Percentiles rank a stretch among this genome's conserved stretches.
Conservation (phyloP, 805 yeast genomes). For the Metschnikowia noctiluminum region DNA sequence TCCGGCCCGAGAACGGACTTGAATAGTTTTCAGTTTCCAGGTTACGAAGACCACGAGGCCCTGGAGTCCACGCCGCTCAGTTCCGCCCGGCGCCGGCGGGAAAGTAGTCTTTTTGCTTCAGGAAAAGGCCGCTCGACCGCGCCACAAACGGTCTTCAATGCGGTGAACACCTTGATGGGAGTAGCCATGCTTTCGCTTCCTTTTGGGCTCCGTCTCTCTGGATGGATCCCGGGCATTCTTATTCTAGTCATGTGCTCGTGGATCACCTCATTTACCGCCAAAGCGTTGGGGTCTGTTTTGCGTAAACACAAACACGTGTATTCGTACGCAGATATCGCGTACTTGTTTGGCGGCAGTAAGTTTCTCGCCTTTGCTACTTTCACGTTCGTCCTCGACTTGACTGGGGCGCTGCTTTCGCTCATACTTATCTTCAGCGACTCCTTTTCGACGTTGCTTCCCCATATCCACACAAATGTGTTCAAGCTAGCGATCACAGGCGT, state of each 20-base stretch:
- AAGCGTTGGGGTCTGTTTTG: slow-evolving; percentile 62
- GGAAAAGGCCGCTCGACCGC: slow-evolving; percentile 40
- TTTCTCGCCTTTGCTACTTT: slow-evolving; percentile 44
- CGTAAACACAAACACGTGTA: slow-evolving; percentile 76
- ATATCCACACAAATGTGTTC: slow-evolving; percentile 16
- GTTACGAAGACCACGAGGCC: slow-evolving; percentile 13
- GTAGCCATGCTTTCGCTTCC: slow-evolving; percentile 75
- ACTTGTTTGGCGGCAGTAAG: slow-evolving; percentile 68
- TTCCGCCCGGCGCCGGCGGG: slow-evolving; percentile 24
- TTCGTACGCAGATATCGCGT: slow-evolving; percentile 87
- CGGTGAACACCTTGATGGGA: slow-evolving; percentile 74
- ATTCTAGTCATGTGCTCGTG: slow-evolving; percentile 44
- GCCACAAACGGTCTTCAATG: slow-evolving; percentile 73
- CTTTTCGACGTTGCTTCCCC: slow-evolving; percentile 34
- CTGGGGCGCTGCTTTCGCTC: slow-evolving; percentile 60
- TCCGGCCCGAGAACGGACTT: slow-evolving; percentile 8
- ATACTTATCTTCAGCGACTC: slow-evolving; percentile 61
- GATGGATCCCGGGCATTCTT: slow-evolving; percentile 55
- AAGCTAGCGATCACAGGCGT: slow-evolving; percentile 36
- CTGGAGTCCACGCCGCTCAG: neutral
- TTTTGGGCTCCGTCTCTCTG: slow-evolving; percentile 62
- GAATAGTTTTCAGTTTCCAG: slow-evolving; percentile 19
- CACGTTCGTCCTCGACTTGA: slow-evolving; percentile 52
- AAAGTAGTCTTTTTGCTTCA: slow-evolving; percentile 5
- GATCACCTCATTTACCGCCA: slow-evolving; percentile 53